These are phyloP conservation scores for Russula earlei DNA, from an alignment of 768 basidiomycete species.

Conservation along the genomic window DNA sequence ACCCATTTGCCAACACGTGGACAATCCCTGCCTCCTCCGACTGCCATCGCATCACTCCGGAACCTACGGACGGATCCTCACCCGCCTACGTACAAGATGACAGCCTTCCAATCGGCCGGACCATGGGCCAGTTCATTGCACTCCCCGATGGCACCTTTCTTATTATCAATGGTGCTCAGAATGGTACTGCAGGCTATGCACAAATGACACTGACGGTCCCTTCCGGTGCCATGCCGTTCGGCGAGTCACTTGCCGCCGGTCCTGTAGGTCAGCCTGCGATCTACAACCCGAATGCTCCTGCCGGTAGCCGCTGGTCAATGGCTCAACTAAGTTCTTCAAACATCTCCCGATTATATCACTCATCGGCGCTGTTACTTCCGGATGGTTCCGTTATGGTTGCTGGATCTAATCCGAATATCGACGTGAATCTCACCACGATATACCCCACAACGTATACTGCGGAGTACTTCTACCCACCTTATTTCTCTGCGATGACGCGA, in stretches of 20 bases:
- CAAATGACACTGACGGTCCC: conserved; percentile 30
- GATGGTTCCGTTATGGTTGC: conserved; percentile 82
- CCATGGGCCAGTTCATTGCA: conserved; percentile 88
- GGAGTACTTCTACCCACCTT: conserved; percentile 88
- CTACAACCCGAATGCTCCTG: conserved; percentile 67
- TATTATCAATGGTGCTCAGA: conserved; percentile 71
- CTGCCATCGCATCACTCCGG: conserved; percentile 81
- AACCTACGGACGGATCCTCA: conserved; percentile 58
- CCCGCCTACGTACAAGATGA: conserved; percentile 65
- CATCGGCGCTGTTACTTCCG: conserved; percentile 79
- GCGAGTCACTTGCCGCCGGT: conserved; percentile 66
- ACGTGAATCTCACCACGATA: conserved; percentile 51
- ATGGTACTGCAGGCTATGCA: conserved; percentile 87
- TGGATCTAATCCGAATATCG: conserved; percentile 89
- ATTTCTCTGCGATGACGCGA: conserved; percentile 61
- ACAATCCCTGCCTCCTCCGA: conserved; percentile 56
- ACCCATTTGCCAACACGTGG: conserved; percentile 67
- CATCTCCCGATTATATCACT: conserved; percentile 86
- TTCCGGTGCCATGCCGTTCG: conserved; percentile 51
- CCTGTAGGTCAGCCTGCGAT: conserved; percentile 74
- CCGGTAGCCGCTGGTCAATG: conserved; percentile 67
- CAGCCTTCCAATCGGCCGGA: conserved; percentile 60
- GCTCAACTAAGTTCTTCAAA: conserved; percentile 48
- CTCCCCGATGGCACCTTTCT: conserved; percentile 74
- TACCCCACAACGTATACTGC: conserved; percentile 75